Evolutionary conservation across 176 grass and related monocot genomes (phyloP).

Genomic region (Thalia dealbata): DNA sequence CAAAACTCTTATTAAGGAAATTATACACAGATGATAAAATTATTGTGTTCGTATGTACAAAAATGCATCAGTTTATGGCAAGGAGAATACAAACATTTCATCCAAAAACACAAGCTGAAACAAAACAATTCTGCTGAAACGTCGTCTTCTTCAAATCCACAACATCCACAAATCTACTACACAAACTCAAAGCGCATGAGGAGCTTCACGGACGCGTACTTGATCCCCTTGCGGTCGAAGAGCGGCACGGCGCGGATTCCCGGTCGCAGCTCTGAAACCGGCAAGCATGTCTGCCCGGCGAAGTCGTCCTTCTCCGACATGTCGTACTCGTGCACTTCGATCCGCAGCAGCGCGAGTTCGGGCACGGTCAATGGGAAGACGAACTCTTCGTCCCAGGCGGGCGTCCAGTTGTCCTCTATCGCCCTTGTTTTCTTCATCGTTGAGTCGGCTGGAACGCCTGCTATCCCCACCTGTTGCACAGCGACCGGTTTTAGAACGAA

Average conservation of each 20-base stretch:
- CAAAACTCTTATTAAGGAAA: too few species aligned
- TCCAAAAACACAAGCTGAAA: too few species aligned
- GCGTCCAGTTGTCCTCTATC: conserved; percentile 21
- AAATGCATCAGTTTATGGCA: too few species aligned
- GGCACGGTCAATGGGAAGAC: conserved; percentile 21
- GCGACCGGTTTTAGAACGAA: background rate
- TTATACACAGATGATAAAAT: too few species aligned
- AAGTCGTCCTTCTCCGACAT: conserved; percentile 28
- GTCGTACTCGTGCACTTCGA: conserved; percentile 25
- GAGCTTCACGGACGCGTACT: conserved; percentile 15
- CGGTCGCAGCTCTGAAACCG: conserved; percentile 20
- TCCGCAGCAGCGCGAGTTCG: conserved; percentile 17
- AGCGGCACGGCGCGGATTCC: conserved; percentile 23
- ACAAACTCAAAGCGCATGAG: conserved; percentile 22
- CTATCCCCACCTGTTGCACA: conserved; percentile 20
- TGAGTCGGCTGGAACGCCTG: conserved; percentile 9
- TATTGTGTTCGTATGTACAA: too few species aligned
- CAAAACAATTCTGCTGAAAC: too few species aligned
- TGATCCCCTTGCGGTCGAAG: conserved; percentile 1
- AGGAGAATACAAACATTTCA: too few species aligned
- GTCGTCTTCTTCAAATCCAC: background rate
- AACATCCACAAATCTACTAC: background rate
- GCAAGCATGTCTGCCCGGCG: conserved; percentile 23
- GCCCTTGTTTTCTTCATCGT: conserved; percentile 22
- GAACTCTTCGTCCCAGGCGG: conserved; percentile 24